Evolutionary conservation across 2,329 filamentous ascomycete species (phyloP), one percentile per base, ranked within the genome.

Genomic region (Aspergillus fructus): DNA sequence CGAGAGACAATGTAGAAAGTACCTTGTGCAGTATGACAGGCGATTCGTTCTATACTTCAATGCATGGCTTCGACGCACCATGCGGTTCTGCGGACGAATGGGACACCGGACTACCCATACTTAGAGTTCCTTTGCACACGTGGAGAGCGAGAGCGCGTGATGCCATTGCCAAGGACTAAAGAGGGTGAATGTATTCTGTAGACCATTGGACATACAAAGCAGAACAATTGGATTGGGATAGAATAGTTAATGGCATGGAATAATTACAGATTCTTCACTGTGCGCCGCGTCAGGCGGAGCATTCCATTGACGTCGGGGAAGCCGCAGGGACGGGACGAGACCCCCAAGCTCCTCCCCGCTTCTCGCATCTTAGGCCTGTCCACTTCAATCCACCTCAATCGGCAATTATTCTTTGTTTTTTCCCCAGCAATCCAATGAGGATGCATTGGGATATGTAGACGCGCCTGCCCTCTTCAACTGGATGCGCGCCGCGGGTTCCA

Each of bases 401-500:
- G n/a, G 9, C 27, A 9, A 27, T 49, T 23, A 37, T 39, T 34
- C 7, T 21, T 43, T 49, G 49, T 39, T 24, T 12, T 27, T 43
- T 39, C 43, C 49, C 42, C 42, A 19, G 37, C 43, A 37, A 33
- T 8, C 39, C 43, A 43, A 24, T 37, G 55, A 49, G 49, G 52
- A 53, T 49, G 43, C 34, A 42, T 30, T 41, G 15, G 37, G 51
- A n/a, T 56, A 53, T 53, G 54, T 54, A 53, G 41, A 53, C 55
- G 41, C 39, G 33, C 45, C 45, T 54, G 30, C 46, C 41, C 42
- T 54, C 41, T 41, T 42, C 30, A 27, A 55, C 56, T 56, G 49
- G 55, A 51, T 41, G 5, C 24, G 42, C 50, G 50, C 42, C 34
- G 4, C 34, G 12, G 53, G 41, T 34, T 49, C 53, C 49, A 45